Evolutionary conservation across 2,329 filamentous ascomycete genomes (phyloP).

Genomic region (Fusarium sp.): DNA sequence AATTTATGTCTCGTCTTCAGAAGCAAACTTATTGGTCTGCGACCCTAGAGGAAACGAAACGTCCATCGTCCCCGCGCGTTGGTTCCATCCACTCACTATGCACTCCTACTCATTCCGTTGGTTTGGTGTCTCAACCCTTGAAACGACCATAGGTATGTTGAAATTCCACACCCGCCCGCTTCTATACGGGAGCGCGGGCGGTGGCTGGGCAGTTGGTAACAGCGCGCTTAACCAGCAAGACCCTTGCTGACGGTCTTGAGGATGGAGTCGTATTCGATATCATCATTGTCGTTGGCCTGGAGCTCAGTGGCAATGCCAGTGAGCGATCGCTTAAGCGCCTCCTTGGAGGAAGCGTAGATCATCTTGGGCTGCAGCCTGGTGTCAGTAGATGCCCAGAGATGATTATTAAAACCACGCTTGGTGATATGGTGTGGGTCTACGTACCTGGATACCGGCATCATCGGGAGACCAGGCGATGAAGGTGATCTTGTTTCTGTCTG

Average conservation of each 20-base stretch:
- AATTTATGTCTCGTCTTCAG: constrained; percentile 47
- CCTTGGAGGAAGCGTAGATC: constrained; percentile 91
- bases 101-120: constrained; percentile 47
- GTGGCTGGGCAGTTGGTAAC: constrained; percentile 24
- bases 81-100: constrained; percentile 40
- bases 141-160: constrained; percentile 49
- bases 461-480: constrained; percentile 87
- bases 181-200: constrained; percentile 38
- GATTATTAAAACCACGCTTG: constrained; percentile 68
- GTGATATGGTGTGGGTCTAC: constrained; percentile 68
- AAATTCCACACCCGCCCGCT: constrained; percentile 40
- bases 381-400: constrained; percentile 50
- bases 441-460: constrained; percentile 82
- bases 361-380: constrained; percentile 76
- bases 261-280: constrained; percentile 82
- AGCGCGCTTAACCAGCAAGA: constrained; percentile 60
- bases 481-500: constrained; percentile 77
- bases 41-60: constrained; percentile 40
- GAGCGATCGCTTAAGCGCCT: constrained; percentile 83
- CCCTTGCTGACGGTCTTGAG: constrained; percentile 76
- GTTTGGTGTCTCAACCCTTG: constrained; percentile 46
- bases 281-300: constrained; percentile 86
- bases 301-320: constrained; percentile 81
- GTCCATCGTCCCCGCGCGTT: constrained; percentile 28
- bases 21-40: constrained; percentile 43